Evolutionary conservation across 2,329 filamentous ascomycete species (phyloP), one percentile per base, ranked within the genome.

Genomic region (Byssochlamys sp.): DNA sequence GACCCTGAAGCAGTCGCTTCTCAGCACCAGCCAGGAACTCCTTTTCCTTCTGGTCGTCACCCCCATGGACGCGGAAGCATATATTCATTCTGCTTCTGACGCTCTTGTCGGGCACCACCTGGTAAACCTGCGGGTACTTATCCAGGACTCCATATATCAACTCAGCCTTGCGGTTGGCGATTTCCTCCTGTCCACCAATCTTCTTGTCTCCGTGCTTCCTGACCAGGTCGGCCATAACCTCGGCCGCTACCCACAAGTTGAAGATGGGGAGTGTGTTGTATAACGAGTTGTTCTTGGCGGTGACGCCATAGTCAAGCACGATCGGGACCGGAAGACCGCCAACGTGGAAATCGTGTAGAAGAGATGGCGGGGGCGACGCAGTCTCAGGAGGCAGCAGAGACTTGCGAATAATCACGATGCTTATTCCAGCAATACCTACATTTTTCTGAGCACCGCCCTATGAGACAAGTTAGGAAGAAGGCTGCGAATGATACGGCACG

Each of bases 261-360:
- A 97, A 96, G 67, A 97, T 95, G 67, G 90, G 91, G 10, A 97
- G 78, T 0, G 92, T 97, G 75, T 97, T 97, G 78, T 97, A 97
- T 28, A 97, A 81, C 65, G 88, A 94, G 77, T 95, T 94, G 77
- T 95, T 95, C 80, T 95, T 95, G 48, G 89, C 87, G 63, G 94
- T 87, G 0, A 84, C 90, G 61, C 90, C 86, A 69, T 92, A 97
- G 62, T 89, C 84, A 53, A 97, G 78, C 50, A 96, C 83, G 19
- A 89, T 83, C 2, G 92, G 91, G 0, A 71, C 70, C 10, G 74
- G 75, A 3, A 77, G 63, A 55, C 87, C 85, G 48, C 94, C 82
- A n/a, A 95, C 78, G 24, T 83, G 84, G 9, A 96, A 82, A 59
- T 85, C 80, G 59, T 91, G 82, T 68, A 96, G 77, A 53, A 95